Evolutionary conservation across 768 basidiomycete species (phyloP), one percentile per base, ranked within the genome.

Genomic region (Lanmaoa rubissima): DNA sequence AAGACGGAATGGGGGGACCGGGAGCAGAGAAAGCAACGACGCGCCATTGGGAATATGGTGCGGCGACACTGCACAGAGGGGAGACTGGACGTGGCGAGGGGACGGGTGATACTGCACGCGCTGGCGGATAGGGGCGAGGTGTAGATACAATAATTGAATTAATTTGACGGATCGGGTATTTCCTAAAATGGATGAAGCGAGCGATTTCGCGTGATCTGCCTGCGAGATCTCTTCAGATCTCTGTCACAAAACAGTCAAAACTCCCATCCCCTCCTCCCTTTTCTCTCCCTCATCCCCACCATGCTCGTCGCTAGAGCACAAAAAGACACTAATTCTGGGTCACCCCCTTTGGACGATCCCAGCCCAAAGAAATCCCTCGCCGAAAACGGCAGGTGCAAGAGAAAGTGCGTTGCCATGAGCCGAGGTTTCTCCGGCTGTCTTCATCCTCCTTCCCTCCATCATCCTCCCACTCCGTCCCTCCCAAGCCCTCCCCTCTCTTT

Each of bases 341-440:
- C 84, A 64, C 82, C 82, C 28, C 6, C 1, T 31, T 8, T 31
- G 7, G 7, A 31, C 28, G 28, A 31, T 31, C 28, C 28, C 28
- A 31, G 28, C 60, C 79, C 73, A 70, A 82, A 81, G 76, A 81
- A 82, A 71, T 35, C 39, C 63, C 66, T 73, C 71, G 70, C 82
- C 81, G 84, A 87, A 80, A 86, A 81, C 74, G 83, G 79, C 77
- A 88, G 84, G 77, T 80, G 78, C 76, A 89, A 88, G 79, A 81
- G 87, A 83, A 90, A 89, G 87, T 89, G 75, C 74, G 87, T 83
- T 57, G 19, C 52, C 57, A 76, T 78, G 78, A 80, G 34, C 66
- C 63, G 83, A 82, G 54, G 62, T 81, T 85, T 82, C 77, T 76
- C 84, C 84, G 82, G 67, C 40, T 64, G 67, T 71, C 54, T 57